These are phyloP conservation scores for Hanseniaspora lindneri DNA, from an alignment of 805 yeast species.

Conservation along the genomic window DNA sequence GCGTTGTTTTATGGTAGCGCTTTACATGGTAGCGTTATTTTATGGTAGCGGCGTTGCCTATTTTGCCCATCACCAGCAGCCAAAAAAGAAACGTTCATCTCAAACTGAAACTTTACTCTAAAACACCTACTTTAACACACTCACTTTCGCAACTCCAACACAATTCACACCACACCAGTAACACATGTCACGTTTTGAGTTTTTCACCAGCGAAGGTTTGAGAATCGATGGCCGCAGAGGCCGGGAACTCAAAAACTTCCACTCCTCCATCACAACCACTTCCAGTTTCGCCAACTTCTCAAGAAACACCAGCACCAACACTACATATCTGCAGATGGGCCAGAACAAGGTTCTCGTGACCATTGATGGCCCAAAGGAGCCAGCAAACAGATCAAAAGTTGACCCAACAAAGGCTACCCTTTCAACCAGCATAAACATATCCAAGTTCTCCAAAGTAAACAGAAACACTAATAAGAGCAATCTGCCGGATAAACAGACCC, in stretches of 20 bases:
- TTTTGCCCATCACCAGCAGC: no score
- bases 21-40: no score
- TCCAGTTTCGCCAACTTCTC: slow-evolving; percentile 29
- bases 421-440: slow-evolving; percentile 53
- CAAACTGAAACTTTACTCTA: not conserved
- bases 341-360: slow-evolving; percentile 76
- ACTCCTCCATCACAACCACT: slow-evolving; percentile 42
- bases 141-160: no score
- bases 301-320: slow-evolving; percentile 89
- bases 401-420: slow-evolving; percentile 45
- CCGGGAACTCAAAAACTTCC: slow-evolving; percentile 79
- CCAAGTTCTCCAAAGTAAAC: slow-evolving; percentile 70
- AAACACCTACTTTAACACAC: no score
- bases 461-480: slow-evolving; percentile 41
- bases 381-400: slow-evolving; percentile 42
- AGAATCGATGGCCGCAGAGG: slow-evolving; percentile 89
- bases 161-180: no score
- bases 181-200: slow-evolving; percentile 55
- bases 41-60: no score
- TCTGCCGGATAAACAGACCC: slow-evolving; percentile 51
- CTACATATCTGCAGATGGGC: slow-evolving; percentile 85
- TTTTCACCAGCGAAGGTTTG: slow-evolving; percentile 91
- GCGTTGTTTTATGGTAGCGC: no score
- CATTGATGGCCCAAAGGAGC: slow-evolving; percentile 86
- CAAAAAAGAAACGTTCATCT: not conserved